Evolutionary conservation across 352 stramenopile genomes (phyloP).

Genomic region (Globisporangium middletonii): DNA sequence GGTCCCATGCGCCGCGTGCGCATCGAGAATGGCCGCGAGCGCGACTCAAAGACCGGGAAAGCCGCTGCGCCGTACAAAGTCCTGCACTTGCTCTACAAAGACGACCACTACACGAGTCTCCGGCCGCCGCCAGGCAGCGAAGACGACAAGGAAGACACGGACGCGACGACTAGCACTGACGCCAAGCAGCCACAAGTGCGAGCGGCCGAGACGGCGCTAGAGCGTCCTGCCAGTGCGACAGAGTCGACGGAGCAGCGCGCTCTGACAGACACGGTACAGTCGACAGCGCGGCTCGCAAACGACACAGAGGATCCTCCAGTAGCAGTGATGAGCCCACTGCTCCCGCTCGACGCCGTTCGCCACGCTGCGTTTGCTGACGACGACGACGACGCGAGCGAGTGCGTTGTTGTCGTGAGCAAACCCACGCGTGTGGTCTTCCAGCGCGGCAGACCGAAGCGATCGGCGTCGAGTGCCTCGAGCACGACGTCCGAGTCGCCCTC

Average conservation of each 20-base stretch:
- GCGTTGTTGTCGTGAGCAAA: conserved; percentile 14
- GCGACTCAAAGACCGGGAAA: conserved; percentile 11
- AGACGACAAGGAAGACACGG: not conserved
- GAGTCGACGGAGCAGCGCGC: too few species aligned
- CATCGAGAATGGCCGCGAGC: conserved; percentile 30
- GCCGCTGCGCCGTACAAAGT: conserved; percentile 19
- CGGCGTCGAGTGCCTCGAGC: conserved; percentile 12
- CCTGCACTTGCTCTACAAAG: conserved; percentile 42
- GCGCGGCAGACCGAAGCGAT: conserved; percentile 20
- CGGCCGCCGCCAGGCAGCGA: conserved; percentile 9
- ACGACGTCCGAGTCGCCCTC: not conserved
- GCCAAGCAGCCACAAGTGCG: conserved; percentile 7
- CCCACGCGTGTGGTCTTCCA: conserved; percentile 31
- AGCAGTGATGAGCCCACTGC: not conserved
- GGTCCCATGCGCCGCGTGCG: conserved; percentile 32
- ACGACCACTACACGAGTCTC: conserved; percentile 52
- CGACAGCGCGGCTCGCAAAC: not conserved
- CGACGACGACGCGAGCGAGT: not conserved
- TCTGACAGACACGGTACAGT: not conserved
- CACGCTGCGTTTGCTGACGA: not conserved
- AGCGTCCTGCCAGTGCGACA: too few species aligned
- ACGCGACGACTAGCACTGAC: not conserved
- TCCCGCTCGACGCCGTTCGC: conserved; percentile 4
- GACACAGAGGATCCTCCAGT: not conserved
- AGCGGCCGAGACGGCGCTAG: conserved; percentile 3